These are phyloP conservation scores for Bolboschoenus planiculmis DNA, from an alignment of 176 grass and related monocot species.

Conservation along the genomic window DNA sequence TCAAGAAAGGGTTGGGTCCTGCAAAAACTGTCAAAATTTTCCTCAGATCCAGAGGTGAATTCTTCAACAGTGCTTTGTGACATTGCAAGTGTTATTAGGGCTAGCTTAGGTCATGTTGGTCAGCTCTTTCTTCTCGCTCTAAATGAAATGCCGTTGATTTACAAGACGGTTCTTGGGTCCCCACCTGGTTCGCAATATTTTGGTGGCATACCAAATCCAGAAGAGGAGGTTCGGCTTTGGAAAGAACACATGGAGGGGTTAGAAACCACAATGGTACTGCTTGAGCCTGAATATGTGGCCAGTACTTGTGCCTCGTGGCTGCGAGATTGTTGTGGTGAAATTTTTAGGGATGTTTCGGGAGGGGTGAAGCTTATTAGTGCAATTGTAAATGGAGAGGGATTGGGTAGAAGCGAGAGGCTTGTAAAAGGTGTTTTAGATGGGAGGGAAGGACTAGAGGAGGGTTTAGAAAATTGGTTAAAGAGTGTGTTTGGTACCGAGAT, in stretches of 20 bases:
- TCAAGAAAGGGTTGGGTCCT: constrained; percentile 81
- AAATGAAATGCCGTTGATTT: constrained; percentile 82
- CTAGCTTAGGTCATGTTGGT: constrained; percentile 67
- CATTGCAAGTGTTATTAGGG: constrained; percentile 50
- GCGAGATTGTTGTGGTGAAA: constrained; percentile 57
- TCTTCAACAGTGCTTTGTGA: constrained; percentile 58
- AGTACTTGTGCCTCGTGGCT: constrained; percentile 64
- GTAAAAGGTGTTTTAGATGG: constrained; percentile 55
- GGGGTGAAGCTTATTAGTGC: constrained; percentile 52
- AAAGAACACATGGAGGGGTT: constrained; percentile 77
- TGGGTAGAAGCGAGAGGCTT: constrained; percentile 61
- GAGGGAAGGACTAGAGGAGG: constrained; percentile 58
- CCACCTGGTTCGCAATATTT: constrained; percentile 77
- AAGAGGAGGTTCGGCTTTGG: constrained; percentile 70
- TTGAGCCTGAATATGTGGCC: constrained; percentile 57
- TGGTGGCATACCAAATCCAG: constrained; percentile 84
- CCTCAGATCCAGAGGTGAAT: constrained; percentile 51
- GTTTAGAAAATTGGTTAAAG: constrained; percentile 90
- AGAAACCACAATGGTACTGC: constrained; percentile 69
- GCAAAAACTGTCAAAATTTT: constrained; percentile 41
- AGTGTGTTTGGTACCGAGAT: constrained; percentile 80
- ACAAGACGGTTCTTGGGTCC: constrained; percentile 72
- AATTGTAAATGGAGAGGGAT: constrained; percentile 53
- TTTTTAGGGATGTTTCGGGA: constrained; percentile 51
- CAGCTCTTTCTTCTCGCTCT: constrained; percentile 74